A percentile compares a stretch with the other conserved stretches of the same genome.
phyloP scores from a whole-genome alignment of 805 yeast genomes.

The Metschnikowia aberdeeniae region DNA sequence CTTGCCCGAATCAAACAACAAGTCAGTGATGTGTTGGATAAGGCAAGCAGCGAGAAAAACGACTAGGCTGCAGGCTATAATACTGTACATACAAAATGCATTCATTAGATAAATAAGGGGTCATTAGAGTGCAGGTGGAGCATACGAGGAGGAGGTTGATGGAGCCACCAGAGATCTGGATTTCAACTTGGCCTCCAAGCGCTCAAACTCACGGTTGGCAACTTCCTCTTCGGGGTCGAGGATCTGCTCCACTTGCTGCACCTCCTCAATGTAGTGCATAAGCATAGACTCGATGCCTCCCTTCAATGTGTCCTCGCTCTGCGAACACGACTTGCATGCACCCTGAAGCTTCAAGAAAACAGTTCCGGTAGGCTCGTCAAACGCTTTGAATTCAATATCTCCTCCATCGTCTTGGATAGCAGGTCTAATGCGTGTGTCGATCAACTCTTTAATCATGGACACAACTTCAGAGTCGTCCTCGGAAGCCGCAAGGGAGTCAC shows the following conservation, averaged over 20 bases:
- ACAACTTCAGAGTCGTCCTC: conserved; percentile 67
- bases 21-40: conserved; percentile 13
- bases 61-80: background rate
- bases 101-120: conserved; percentile 5
- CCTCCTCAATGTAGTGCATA: conserved; percentile 95
- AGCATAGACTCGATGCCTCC: conserved; percentile 97
- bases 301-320: conserved; percentile 87
- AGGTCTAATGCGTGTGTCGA: conserved; percentile 93
- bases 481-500: conserved; percentile 40
- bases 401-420: conserved; percentile 99
- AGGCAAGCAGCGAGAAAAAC: background rate
- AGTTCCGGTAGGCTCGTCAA: conserved; percentile 79
- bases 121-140: conserved; percentile 24
- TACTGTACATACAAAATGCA: conserved; percentile 1
- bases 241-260: conserved; percentile 81
- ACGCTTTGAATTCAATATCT: conserved; percentile 84
- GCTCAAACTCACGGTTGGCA: conserved; percentile 79
- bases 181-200: conserved; percentile 56
- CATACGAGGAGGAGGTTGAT: conserved; percentile 8
- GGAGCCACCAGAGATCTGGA: conserved; percentile 13
- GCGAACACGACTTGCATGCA: conserved; percentile 91
- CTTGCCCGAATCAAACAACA: conserved; percentile 14
- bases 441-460: conserved; percentile 84
- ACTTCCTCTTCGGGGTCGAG: conserved; percentile 71
- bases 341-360: conserved; percentile 89